These are phyloP conservation scores for Achlya hypogyna DNA, from an alignment of 352 stramenopile species.

Conservation along the genomic window DNA sequence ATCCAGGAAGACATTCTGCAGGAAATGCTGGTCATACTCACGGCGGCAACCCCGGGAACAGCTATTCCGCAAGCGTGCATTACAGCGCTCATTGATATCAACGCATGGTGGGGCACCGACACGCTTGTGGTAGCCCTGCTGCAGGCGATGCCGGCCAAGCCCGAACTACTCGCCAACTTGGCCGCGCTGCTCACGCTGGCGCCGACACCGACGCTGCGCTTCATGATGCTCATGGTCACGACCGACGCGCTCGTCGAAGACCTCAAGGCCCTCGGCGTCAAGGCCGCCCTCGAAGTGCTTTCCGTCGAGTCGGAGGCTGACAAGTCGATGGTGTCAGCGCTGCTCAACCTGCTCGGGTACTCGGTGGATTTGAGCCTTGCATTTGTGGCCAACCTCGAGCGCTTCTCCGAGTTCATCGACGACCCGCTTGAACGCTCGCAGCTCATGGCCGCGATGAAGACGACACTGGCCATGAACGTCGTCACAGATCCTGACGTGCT, in stretches of 20 bases:
- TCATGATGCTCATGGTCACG: slow-evolving; percentile 48
- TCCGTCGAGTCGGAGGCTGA: slow-evolving; percentile 35
- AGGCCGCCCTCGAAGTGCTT: slow-evolving; percentile 49
- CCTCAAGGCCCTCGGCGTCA: slow-evolving; percentile 42
- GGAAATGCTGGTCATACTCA: neutral
- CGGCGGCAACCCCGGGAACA: too few relatives aligned
- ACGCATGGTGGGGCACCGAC: neutral
- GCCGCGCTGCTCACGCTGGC: neutral
- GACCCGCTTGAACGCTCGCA: neutral
- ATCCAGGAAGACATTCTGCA: neutral
- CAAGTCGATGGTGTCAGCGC: slow-evolving; percentile 47
- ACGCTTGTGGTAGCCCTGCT: neutral
- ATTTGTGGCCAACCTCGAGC: slow-evolving; percentile 36
- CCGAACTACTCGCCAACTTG: neutral
- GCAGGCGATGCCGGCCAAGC: neutral
- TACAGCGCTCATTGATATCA: neutral
- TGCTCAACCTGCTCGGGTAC: slow-evolving; percentile 59
- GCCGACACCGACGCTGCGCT: slow-evolving; percentile 29
- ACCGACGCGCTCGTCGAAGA: slow-evolving; percentile 41
- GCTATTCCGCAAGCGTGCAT: neutral
- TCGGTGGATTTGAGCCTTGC: slow-evolving; percentile 59
- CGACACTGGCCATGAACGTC: slow-evolving; percentile 4
- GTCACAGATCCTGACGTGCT: slow-evolving; percentile 1
- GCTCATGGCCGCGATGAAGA: neutral
- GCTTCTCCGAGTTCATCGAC: slow-evolving; percentile 21